Evolutionary conservation across 2,329 filamentous ascomycete genomes (phyloP).

Genomic region (Aspergillus clavatus): DNA sequence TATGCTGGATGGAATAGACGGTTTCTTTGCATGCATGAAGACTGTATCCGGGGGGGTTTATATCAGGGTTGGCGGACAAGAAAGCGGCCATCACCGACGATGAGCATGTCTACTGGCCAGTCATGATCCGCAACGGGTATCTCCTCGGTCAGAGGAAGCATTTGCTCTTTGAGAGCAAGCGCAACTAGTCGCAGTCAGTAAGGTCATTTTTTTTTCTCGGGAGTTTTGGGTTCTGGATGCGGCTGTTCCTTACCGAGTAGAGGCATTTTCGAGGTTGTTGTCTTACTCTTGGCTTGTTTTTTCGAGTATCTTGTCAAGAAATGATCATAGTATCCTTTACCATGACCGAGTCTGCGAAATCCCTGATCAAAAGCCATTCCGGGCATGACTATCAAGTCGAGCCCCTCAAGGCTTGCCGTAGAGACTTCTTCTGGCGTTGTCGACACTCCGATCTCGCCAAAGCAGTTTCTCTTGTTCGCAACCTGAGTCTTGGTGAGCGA

Average conservation of each 20-base stretch:
- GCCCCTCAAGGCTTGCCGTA: constrained; percentile 36
- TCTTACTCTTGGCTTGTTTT: constrained; percentile 31
- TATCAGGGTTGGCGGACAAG: constrained; percentile 28
- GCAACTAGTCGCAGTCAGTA: constrained; percentile 54
- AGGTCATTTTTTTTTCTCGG: constrained; percentile 12
- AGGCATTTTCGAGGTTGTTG: constrained; percentile 44
- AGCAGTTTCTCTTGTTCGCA: constrained; percentile 62
- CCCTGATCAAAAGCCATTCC: constrained; percentile 82
- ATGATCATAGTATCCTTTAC: constrained; percentile 94
- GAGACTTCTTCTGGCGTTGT: constrained; percentile 8
- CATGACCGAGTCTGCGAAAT: constrained; percentile 79
- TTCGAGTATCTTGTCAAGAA: constrained; percentile 73
- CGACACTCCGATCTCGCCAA: constrained; percentile 56
- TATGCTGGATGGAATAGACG: constrained; percentile 17
- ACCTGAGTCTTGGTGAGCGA: constrained; percentile 66
- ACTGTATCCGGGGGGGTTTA: constrained; percentile 14
- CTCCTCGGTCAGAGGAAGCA: constrained; percentile 60
- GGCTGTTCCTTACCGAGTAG: constrained; percentile 51
- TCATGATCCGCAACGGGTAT: constrained; percentile 75
- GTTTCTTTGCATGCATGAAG: constrained; percentile 14
- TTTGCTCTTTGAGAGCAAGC: constrained; percentile 79
- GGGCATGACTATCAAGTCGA: constrained; percentile 87
- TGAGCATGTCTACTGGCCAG: constrained; percentile 71
- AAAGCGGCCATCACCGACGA: constrained; percentile 65
- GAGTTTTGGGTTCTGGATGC: constrained; percentile 7